A percentile compares a stretch with the other conserved stretches of the same genome.
These are phyloP conservation scores for Pseudocercospora eumusae DNA, from an alignment of 2,329 filamentous ascomycete species.

Conservation along the genomic window DNA sequence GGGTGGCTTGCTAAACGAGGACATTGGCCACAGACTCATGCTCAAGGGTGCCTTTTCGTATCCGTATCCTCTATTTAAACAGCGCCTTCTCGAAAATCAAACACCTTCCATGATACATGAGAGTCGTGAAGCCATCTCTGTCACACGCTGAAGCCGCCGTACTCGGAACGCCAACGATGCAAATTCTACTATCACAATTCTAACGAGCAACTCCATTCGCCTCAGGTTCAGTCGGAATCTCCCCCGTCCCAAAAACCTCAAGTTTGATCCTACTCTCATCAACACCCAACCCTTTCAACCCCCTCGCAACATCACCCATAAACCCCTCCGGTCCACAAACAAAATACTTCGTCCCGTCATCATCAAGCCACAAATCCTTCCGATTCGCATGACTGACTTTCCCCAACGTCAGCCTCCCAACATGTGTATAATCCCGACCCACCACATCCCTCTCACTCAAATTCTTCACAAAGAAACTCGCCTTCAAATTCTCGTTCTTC, in stretches of 20 bases:
- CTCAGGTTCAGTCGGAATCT: neutral
- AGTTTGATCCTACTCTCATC: conserved; percentile 33
- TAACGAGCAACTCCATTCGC: neutral
- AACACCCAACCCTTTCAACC: conserved; percentile 60
- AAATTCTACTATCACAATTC: neutral
- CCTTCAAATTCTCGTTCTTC: conserved; percentile 51
- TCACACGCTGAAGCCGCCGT: neutral
- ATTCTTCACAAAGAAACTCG: conserved; percentile 61
- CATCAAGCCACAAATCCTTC: conserved; percentile 57
- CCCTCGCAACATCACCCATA: conserved; percentile 63
- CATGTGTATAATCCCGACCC: conserved; percentile 61
- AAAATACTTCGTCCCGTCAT: conserved; percentile 64
- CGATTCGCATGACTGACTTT: conserved; percentile 55
- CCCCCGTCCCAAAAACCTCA: conserved; percentile 31
- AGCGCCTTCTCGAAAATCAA: neutral
- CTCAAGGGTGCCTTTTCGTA: too few relatives aligned
- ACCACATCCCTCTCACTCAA: conserved; percentile 50
- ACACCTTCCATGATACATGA: neutral
- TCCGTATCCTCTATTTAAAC: too few relatives aligned
- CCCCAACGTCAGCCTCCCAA: conserved; percentile 53
- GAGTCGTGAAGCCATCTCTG: neutral
- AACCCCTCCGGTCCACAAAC: conserved; percentile 70
- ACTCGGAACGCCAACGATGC: neutral
- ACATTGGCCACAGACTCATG: neutral
- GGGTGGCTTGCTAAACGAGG: neutral